A percentile compares a stretch with the other conserved stretches of the same genome.
phyloP scores from a whole-genome alignment of 495 filamentous ascomycete genomes.

The Usnea hakonensis region DNA sequence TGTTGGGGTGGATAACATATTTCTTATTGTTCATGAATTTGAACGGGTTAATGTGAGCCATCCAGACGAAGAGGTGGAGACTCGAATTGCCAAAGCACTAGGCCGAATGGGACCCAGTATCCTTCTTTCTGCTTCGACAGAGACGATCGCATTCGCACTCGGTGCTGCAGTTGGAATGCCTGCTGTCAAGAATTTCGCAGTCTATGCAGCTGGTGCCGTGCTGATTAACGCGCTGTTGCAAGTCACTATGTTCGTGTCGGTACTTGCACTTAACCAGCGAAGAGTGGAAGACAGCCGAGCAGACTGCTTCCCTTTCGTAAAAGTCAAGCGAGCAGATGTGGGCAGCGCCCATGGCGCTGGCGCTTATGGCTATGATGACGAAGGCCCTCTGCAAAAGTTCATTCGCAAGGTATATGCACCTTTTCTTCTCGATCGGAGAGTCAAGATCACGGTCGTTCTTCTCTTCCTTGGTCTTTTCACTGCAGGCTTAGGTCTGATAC shows the following conservation, averaged over 20 bases:
- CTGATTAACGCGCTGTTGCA: conserved; percentile 94
- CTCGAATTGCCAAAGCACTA: conserved; percentile 72
- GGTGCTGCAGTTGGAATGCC: conserved; percentile 97
- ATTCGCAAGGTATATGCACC: conserved; percentile 87
- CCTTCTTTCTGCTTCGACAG: conserved; percentile 85
- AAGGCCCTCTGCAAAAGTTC: conserved; percentile 71
- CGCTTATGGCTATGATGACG: conserved; percentile 61
- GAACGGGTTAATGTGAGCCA: conserved; percentile 87
- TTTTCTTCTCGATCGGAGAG: conserved; percentile 64
- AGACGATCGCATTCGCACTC: conserved; percentile 85
- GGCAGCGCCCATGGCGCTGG: conserved; percentile 43
- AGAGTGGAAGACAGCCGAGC: conserved; percentile 76
- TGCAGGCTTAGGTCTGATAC: conserved; percentile 73
- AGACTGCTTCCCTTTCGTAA: conserved; percentile 90
- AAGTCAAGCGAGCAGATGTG: conserved; percentile 56
- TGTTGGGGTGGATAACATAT: conserved; percentile 97
- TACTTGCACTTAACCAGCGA: conserved; percentile 82
- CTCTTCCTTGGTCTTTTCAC: conserved; percentile 85
- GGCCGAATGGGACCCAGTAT: conserved; percentile 95
- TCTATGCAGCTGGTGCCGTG: conserved; percentile 92
- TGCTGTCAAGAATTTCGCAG: conserved; percentile 91
- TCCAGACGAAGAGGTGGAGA: conserved; percentile 76
- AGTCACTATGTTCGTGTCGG: conserved; percentile 90
- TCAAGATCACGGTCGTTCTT: conserved; percentile 65
- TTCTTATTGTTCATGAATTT: conserved; percentile 96